A percentile compares a stretch with the other conserved stretches of the same genome.
These are phyloP conservation scores for Mycena latifolia DNA, from an alignment of 768 basidiomycete genomes.

Conservation along the genomic window DNA sequence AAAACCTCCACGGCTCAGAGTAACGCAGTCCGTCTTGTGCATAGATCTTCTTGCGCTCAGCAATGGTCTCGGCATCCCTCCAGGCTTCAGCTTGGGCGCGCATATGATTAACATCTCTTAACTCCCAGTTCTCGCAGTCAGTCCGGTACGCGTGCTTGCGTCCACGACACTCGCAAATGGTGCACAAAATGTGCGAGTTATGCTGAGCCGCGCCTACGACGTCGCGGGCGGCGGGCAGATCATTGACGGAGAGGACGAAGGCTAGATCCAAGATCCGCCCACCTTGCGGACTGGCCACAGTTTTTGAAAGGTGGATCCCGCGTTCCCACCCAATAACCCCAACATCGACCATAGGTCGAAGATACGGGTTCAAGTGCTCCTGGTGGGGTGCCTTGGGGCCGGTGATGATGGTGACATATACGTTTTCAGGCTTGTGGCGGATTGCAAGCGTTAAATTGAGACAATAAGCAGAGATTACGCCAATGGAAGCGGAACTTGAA, in stretches of 20 bases:
- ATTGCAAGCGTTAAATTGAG: slow-evolving; percentile 42
- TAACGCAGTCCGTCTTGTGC: slow-evolving; percentile 36
- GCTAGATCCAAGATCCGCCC: slow-evolving; percentile 2
- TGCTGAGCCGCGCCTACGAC: slow-evolving; percentile 33
- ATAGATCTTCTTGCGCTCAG: slow-evolving; percentile 33
- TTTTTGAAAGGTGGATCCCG: slow-evolving; percentile 22
- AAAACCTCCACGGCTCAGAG: slow-evolving; percentile 38
- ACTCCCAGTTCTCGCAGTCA: slow-evolving; percentile 24
- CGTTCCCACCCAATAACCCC: slow-evolving; percentile 31
- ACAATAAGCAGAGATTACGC: slow-evolving; percentile 41
- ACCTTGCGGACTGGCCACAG: slow-evolving; percentile 2
- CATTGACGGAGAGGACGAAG: slow-evolving; percentile 37
- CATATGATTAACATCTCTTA: slow-evolving; percentile 15
- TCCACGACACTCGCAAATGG: slow-evolving; percentile 36
- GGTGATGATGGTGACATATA: slow-evolving; percentile 41
- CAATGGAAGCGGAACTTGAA: slow-evolving; percentile 35
- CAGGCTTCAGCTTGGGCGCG: slow-evolving; percentile 28
- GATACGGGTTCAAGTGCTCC: slow-evolving; percentile 41
- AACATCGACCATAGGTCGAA: slow-evolving; percentile 42
- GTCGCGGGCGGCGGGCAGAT: slow-evolving; percentile 43
- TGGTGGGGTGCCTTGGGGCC: slow-evolving; percentile 38
- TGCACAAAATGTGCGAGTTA: slow-evolving; percentile 39
- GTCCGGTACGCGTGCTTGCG: slow-evolving; percentile 8
- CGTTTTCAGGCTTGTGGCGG: slow-evolving; percentile 42
- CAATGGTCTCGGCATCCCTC: slow-evolving; percentile 19